These are phyloP conservation scores for Cytidiella melzeri DNA, from an alignment of 768 basidiomycete genomes.

Conservation along the genomic window DNA sequence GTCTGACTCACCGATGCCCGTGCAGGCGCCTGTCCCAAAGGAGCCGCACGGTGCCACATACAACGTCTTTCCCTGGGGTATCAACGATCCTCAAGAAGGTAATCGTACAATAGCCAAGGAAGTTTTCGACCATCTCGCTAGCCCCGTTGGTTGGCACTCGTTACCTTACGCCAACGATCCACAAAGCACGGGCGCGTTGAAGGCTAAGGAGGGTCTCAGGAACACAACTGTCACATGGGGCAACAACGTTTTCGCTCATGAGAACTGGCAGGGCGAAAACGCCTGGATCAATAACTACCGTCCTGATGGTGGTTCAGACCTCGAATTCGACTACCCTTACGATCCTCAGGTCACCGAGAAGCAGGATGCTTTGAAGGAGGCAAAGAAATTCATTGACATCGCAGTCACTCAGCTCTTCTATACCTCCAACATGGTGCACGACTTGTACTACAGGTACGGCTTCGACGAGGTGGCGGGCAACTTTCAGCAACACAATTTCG, in stretches of 20 bases:
- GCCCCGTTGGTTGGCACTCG: conserved; percentile 89
- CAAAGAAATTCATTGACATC: conserved; percentile 78
- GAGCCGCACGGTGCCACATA: conserved; percentile 39
- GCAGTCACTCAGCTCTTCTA: conserved; percentile 89
- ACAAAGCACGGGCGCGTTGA: conserved; percentile 21
- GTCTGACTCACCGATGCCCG: conserved; percentile 56
- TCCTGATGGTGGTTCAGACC: conserved; percentile 53
- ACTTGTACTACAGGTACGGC: conserved; percentile 77
- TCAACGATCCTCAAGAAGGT: conserved; percentile 79
- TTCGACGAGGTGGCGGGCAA: conserved; percentile 91
- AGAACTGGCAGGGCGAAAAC: conserved; percentile 81
- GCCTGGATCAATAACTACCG: conserved; percentile 69
- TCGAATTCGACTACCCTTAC: conserved; percentile 71
- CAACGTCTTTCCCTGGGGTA: conserved; percentile 72
- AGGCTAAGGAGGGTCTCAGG: conserved; percentile 22
- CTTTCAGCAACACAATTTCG: conserved; percentile 98
- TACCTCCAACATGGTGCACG: conserved; percentile 75
- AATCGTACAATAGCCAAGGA: conserved; percentile 53
- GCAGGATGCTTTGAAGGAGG: conserved; percentile 58
- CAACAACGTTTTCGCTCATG: conserved; percentile 91
- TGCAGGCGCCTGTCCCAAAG: conserved; percentile 24
- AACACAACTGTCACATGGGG: conserved; percentile 83
- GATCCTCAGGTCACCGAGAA: conserved; percentile 53
- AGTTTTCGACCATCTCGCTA: conserved; percentile 71
- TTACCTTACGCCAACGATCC: conserved; percentile 73